Evolutionary conservation across 2,329 filamentous ascomycete genomes (phyloP), one percentile per base, ranked within the genome.

Genomic region (Trichophyton mentagrophytes): DNA sequence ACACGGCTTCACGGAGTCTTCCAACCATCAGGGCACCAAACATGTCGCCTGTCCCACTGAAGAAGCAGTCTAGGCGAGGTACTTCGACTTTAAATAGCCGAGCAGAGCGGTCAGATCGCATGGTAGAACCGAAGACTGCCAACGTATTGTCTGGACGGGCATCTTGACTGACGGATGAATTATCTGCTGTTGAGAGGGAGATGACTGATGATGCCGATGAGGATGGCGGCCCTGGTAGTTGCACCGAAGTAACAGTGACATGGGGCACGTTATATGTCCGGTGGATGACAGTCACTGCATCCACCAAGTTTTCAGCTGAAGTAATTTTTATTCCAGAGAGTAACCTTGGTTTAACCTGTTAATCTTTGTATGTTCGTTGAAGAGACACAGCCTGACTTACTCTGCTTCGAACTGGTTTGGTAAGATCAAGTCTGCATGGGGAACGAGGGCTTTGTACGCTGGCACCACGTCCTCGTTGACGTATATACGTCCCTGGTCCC

Each of bases 361-460:
- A 63, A 8, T 13, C 3, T 25, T 2, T 11, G 20, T 47, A 15
- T 55, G 33, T 7, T 44, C 1, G 17, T n/a, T 8, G 27, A 30
- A 7, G 6, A 7, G 27, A 30, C 6, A 20, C 44, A 22, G 44
- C 20, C 8, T 9, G 11, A 20, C 85, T 67, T 78, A 95, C 89
- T 99, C 92, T 49, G 91, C 90, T 77, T 99, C 93, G 66, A 96
- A 99, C 68, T 97, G 92, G 71, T 99, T 99, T 3, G 93, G 93
- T 15, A 97, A 76, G 61, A 99, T 95, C 66, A 99, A 74, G 73
- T 99, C 93, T 1, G 93, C 92, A 67, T 92, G 81, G 40, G 80
- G 80, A 22, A 97, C 78, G 61, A 96, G 79, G 25, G 79, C 79
- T 74, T 90, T 92, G 74, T 97, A 99, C 13, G 88, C 90, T 0